Evolutionary conservation across 192 early-diverging fungal species (phyloP), one percentile per base, ranked within the genome.

Genomic region (Nowakowskiella sp.): DNA sequence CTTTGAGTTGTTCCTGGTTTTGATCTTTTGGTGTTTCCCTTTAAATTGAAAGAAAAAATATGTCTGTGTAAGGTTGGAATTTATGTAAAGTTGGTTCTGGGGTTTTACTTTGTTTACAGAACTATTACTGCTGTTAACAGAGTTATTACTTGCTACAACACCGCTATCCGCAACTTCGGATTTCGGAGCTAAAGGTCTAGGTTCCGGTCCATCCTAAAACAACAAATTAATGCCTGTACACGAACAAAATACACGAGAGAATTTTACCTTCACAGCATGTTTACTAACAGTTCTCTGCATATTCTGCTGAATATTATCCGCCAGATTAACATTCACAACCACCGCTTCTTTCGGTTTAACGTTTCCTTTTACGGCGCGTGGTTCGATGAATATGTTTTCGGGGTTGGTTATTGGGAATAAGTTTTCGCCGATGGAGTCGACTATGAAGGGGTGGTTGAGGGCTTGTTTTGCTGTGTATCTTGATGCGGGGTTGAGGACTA

Each of bases 401-500:
- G 19, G 13, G 36, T 39, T 39, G 13, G 13, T 39, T 19, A 39
- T 13, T 19, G 19, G 19, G 36, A 13, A 13, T 19, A 39, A 19
- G 47, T 13, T 10, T 47, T 25, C 55, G 6, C 58, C 67, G 55
- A 64, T 68, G 60, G 65, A 52, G 58, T 53, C 31, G 0, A 55
- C 56, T 23, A 78, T 78, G 53, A 73, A 78, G 5, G 76, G 70
- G 48, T 78, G 76, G 4, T 51, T 29, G 4, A 78, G 45, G 2
- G 76, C 76, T 32, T 59, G 24, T 3, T 19, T 33, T 3, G 78
- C 76, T 0, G 76, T 79, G 4, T 64, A 63, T 24, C 84, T 53
- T 26, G 65, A 42, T 28, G 60, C 55, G 5, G 77, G 70, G 51
- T 83, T 72, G n/a, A 85, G 58, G n/a, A 78, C 76, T 48, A 86